Conservation (phyloP, 495 filamentous ascomycete species). For the Cudoniella acicularis region DNA sequence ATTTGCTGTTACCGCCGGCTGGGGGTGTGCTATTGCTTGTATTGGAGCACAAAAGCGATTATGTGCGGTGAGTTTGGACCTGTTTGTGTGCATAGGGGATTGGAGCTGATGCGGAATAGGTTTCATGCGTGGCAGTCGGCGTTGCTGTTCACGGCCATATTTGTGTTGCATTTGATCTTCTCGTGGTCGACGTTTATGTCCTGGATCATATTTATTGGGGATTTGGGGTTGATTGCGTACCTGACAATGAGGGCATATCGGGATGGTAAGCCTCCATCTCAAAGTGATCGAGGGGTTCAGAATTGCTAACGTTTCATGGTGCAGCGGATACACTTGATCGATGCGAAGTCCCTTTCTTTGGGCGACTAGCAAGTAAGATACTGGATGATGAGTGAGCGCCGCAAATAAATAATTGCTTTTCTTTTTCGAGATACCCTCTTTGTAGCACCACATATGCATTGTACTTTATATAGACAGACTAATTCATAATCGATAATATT, state of each 20-base stretch:
- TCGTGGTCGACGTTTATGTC: slow-evolving; percentile 78
- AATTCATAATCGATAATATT: slow-evolving; percentile 16
- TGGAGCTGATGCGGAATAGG: slow-evolving; percentile 37
- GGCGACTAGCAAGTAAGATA: slow-evolving; percentile 79
- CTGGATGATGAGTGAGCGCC: slow-evolving; percentile 81
- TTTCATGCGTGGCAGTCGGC: slow-evolving; percentile 96
- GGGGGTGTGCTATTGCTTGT: slow-evolving; percentile 82
- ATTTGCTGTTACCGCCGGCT: slow-evolving; percentile 80
- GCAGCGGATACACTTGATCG: slow-evolving; percentile 75
- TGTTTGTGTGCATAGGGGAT: not conserved
- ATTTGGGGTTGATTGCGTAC: slow-evolving; percentile 73
- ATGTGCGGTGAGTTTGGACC: slow-evolving; percentile 68
- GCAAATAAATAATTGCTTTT: too few relatives aligned
- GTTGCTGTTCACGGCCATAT: slow-evolving; percentile 79
- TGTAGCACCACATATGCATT: not conserved
- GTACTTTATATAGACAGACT: not conserved
- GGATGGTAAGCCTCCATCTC: slow-evolving; percentile 55
- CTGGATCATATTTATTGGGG: slow-evolving; percentile 74
- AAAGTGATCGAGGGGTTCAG: not conserved
- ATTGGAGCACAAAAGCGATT: slow-evolving; percentile 91
- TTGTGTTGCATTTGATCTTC: slow-evolving; percentile 83
- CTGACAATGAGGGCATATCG: slow-evolving; percentile 75
- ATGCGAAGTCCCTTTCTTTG: slow-evolving; percentile 86
- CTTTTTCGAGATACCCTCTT: slow-evolving; percentile 18
- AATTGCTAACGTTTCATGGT: slow-evolving; percentile 21